Conservation (phyloP, 179 eudicot genomes). For the Dionaea muscipula region DNA sequence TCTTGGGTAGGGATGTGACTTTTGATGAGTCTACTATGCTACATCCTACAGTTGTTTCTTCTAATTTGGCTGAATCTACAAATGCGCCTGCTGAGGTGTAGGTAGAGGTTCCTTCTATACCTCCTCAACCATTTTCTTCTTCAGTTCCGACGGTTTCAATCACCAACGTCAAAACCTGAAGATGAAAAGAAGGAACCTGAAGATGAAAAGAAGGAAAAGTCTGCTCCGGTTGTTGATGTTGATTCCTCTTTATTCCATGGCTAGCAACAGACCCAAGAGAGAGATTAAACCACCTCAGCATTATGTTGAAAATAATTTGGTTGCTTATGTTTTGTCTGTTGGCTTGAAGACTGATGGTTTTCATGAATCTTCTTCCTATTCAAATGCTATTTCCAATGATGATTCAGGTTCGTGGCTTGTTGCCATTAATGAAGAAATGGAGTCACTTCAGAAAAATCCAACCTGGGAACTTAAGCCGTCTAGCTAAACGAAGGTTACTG, state of each 20-base stretch:
- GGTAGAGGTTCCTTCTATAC: no score
- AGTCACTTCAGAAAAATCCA: background rate
- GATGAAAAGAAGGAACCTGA: no score
- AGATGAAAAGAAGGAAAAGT: no score
- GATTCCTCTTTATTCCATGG: background rate
- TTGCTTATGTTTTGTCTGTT: no score
- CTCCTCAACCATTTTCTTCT: no score
- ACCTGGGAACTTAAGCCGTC: slow-evolving; percentile 2
- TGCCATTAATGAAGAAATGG: slow-evolving; percentile 5
- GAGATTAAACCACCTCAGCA: background rate
- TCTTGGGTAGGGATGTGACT: background rate
- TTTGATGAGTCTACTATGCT: background rate
- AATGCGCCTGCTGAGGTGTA: no score
- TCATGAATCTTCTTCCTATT: background rate
- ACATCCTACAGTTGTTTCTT: no score
- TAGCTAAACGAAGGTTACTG: background rate
- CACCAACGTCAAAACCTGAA: no score
- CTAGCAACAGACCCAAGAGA: background rate
- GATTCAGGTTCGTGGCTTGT: background rate
- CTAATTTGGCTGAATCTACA: no score
- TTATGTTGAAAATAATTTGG: no score
- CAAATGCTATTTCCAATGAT: background rate
- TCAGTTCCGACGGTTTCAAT: no score
- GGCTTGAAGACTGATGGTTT: background rate
- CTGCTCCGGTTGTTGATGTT: no score